Evolutionary conservation across 768 basidiomycete genomes (phyloP).

Genomic region (Termitomyces sp.): DNA sequence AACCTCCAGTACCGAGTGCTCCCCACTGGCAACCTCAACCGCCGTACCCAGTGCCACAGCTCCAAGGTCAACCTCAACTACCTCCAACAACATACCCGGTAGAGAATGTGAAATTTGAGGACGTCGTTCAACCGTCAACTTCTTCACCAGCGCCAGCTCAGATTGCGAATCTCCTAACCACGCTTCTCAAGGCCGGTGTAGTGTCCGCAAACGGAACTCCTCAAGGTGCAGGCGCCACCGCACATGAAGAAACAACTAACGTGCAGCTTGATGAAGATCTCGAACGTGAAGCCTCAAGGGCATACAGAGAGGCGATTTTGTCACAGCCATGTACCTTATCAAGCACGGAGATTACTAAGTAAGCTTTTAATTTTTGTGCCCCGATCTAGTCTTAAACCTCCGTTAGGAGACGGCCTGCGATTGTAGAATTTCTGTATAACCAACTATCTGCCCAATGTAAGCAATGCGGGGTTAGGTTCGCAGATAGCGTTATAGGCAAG

Average conservation of each 20-base stretch:
- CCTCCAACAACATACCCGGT: constrained; percentile 8
- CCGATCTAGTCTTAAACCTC: not conserved
- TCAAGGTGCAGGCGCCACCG: constrained; percentile 38
- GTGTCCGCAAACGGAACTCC: constrained; percentile 53
- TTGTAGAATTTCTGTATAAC: constrained; percentile 66
- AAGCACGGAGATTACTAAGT: constrained; percentile 71
- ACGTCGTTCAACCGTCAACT: constrained; percentile 15
- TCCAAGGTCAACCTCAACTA: constrained; percentile 13
- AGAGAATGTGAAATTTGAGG: constrained; percentile 17
- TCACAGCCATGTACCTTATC: constrained; percentile 55
- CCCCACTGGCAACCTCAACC: constrained; percentile 17
- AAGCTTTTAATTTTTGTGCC: constrained; percentile 16
- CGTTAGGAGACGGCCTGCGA: constrained; percentile 49
- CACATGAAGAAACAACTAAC: constrained; percentile 29
- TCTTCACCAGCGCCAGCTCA: constrained; percentile 25
- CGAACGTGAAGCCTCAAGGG: constrained; percentile 41
- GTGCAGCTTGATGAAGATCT: constrained; percentile 24
- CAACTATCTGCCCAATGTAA: constrained; percentile 81
- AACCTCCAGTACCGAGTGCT: constrained; percentile 12
- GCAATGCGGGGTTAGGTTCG: constrained; percentile 88
- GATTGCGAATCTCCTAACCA: constrained; percentile 56
- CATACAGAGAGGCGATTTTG: constrained; percentile 58
- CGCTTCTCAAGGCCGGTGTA: constrained; percentile 76
- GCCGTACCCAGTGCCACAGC: constrained; percentile 12
- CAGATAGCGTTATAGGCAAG: constrained; percentile 66